Conservation (phyloP, 1,284 basidiomycete species). For the Leccinum huronense region DNA sequence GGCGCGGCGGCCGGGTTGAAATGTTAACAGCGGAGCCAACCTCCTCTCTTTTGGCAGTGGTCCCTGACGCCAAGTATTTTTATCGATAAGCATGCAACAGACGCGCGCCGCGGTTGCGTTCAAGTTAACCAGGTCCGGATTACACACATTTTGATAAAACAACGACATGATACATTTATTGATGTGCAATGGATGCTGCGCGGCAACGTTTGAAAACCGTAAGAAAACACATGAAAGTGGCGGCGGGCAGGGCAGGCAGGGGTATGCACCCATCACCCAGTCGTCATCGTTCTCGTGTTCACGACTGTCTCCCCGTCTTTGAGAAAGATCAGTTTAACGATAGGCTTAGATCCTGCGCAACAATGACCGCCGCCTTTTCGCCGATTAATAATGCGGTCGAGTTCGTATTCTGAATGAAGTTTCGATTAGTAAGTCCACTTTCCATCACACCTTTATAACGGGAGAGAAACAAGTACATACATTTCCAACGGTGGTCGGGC, state of each 20-base stretch:
- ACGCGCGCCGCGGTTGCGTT: too few relatives aligned
- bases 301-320: not conserved
- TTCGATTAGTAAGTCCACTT: not conserved
- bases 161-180: not conserved
- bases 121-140: not conserved
- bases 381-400: slow-evolving; percentile 4
- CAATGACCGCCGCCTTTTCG: slow-evolving; percentile 3
- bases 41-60: too few relatives aligned
- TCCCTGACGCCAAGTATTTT: too few relatives aligned
- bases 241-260: not conserved
- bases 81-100: too few relatives aligned
- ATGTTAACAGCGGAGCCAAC: too few relatives aligned
- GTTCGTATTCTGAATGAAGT: not conserved
- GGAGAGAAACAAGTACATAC: slow-evolving; percentile 10
- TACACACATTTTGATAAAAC: not conserved
- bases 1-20: too few relatives aligned
- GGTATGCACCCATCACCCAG: not conserved
- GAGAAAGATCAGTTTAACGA: not conserved
- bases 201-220: not conserved
- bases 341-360: not conserved
- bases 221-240: not conserved
- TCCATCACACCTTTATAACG: not conserved
- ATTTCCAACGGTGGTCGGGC: slow-evolving; percentile 23
- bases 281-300: not conserved
- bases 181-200: not conserved